Evolutionary conservation across 306 rosid genomes (phyloP).

Genomic region (Quercus engelmannii): DNA sequence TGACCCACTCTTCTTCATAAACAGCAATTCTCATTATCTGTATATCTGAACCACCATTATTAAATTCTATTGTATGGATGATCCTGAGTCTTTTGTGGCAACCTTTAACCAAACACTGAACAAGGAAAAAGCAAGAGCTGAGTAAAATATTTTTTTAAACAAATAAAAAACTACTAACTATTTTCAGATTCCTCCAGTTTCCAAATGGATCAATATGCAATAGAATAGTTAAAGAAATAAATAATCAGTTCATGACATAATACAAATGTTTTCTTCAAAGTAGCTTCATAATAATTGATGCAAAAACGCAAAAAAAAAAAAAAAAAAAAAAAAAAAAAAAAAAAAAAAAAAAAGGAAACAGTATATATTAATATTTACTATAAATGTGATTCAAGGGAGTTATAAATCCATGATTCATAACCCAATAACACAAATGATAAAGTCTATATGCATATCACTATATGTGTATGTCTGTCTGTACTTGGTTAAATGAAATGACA

Average conservation of each 20-base stretch:
- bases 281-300: background rate
- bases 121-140: conserved; percentile 6
- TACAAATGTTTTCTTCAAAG: background rate
- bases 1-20: conserved; percentile 88
- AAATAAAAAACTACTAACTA: background rate
- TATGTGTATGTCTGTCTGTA: background rate
- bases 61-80: conserved; percentile 85
- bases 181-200: background rate
- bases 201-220: background rate
- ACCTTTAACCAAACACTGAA: conserved; percentile 90
- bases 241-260: background rate
- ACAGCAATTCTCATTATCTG: conserved; percentile 88
- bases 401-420: conserved; percentile 1
- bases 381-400: background rate
- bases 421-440: too few species aligned
- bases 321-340: background rate
- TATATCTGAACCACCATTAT: conserved; percentile 75
- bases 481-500: background rate
- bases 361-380: too few species aligned
- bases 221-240: background rate
- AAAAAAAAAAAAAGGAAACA: background rate
- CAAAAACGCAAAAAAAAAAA: background rate
- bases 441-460: too few species aligned
- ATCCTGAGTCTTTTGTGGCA: conserved; percentile 90
- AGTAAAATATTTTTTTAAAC: too few species aligned